These are phyloP conservation scores for Debaryomyces robertsiae DNA, from an alignment of 1,139 yeast genomes.

Conservation along the genomic window DNA sequence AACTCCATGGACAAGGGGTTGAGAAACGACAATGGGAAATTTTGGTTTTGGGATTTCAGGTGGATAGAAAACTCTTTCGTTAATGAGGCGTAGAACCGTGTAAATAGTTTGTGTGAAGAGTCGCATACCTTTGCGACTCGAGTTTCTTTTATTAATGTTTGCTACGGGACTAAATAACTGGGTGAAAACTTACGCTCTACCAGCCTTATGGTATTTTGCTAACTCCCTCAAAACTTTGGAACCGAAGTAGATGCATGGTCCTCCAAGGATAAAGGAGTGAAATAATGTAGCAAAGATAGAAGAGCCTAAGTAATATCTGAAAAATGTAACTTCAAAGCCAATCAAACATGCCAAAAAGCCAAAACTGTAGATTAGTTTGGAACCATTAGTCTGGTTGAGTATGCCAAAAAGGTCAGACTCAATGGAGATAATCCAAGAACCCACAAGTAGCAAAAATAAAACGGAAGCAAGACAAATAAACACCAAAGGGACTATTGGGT, in stretches of 20 bases:
- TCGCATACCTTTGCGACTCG: too few relatives aligned
- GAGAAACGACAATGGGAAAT: slow-evolving; percentile 27
- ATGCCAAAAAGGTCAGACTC: slow-evolving; percentile 48
- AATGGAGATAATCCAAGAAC: slow-evolving; percentile 49
- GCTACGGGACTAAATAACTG: background rate
- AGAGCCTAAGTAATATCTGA: slow-evolving; percentile 68
- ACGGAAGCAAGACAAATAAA: slow-evolving; percentile 52
- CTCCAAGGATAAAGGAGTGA: slow-evolving; percentile 51
- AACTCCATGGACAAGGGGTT: slow-evolving; percentile 43
- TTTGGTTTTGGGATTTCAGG: slow-evolving; percentile 56
- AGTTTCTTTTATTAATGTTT: background rate
- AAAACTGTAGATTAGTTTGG: slow-evolving; percentile 37
- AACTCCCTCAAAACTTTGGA: slow-evolving; percentile 54
- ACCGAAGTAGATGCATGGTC: slow-evolving; percentile 68
- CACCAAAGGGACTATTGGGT: slow-evolving; percentile 53
- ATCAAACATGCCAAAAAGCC: slow-evolving; percentile 57
- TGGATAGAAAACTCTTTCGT: slow-evolving; percentile 49
- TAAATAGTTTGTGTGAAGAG: background rate
- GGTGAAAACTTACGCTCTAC: slow-evolving; percentile 23
- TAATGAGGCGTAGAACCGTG: slow-evolving; percentile 17
- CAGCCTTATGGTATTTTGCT: slow-evolving; percentile 36
- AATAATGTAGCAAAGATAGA: slow-evolving; percentile 72
- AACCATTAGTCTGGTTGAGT: slow-evolving; percentile 28
- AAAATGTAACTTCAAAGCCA: slow-evolving; percentile 64
- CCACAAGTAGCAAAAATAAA: slow-evolving; percentile 46